phyloP scores from a whole-genome alignment of 129 eudicot genomes.

The Arctium lappa region DNA sequence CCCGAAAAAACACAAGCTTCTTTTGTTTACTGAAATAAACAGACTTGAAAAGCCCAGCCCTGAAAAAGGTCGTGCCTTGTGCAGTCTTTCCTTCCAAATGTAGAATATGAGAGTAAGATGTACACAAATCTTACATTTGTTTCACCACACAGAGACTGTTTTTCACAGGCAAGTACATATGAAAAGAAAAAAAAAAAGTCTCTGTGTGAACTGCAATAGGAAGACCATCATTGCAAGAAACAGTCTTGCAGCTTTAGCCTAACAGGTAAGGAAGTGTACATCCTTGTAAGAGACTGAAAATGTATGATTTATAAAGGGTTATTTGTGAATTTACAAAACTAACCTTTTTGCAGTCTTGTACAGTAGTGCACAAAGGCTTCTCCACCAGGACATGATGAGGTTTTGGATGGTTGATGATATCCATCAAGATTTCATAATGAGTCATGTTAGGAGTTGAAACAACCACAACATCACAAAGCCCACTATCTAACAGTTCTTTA shows the following conservation, averaged over 20 bases:
- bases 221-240: too few species aligned
- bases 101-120: not conserved
- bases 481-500: slow-evolving; percentile 73
- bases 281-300: not conserved
- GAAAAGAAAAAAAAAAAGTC: too few species aligned
- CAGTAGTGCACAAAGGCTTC: slow-evolving; percentile 94
- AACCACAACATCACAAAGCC: slow-evolving; percentile 82
- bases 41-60: too few species aligned
- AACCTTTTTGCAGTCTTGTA: slow-evolving; percentile 77
- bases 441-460: slow-evolving; percentile 98
- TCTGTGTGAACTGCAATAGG: too few species aligned
- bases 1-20: not conserved
- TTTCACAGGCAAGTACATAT: too few species aligned
- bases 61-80: not conserved
- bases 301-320: not conserved
- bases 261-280: not conserved
- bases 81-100: not conserved
- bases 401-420: slow-evolving; percentile 75
- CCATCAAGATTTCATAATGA: slow-evolving; percentile 86
- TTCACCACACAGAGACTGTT: too few species aligned
- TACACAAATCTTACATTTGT: not conserved
- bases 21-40: not conserved
- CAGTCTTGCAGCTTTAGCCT: not conserved
- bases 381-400: slow-evolving; percentile 90
- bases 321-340: not conserved